These are phyloP conservation scores for Begonia fuchsioides DNA, from an alignment of 306 rosid genomes.

Conservation along the genomic window DNA sequence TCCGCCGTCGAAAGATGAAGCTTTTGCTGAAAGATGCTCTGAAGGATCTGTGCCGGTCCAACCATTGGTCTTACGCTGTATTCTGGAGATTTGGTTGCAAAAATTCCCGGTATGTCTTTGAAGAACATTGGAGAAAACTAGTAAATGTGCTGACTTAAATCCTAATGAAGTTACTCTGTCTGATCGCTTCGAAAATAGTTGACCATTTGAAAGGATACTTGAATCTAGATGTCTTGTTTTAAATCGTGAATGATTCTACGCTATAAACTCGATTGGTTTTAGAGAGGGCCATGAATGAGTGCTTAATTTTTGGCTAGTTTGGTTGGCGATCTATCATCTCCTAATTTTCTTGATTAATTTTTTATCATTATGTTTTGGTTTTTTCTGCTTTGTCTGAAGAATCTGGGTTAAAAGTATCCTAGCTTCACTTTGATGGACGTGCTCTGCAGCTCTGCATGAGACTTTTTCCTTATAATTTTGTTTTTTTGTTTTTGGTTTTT, in stretches of 20 bases:
- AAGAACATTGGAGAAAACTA: background rate
- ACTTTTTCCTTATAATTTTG: background rate
- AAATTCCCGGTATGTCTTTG: constrained; percentile 55
- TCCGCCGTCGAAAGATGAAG: constrained; percentile 33
- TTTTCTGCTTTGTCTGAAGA: constrained; percentile 1
- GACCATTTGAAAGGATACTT: no score
- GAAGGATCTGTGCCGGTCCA: constrained; percentile 46
- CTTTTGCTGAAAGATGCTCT: constrained; percentile 58
- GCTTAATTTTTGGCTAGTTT: background rate
- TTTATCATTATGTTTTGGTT: background rate
- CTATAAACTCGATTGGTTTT: background rate
- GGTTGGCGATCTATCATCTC: background rate
- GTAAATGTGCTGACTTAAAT: constrained; percentile 1
- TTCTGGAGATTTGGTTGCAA: constrained; percentile 92
- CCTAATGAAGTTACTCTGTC: no score
- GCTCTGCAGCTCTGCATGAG: background rate
- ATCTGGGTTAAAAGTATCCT: background rate
- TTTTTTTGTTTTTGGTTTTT: no score
- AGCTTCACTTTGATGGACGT: background rate
- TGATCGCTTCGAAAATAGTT: background rate
- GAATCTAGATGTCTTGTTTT: background rate
- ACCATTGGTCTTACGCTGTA: constrained; percentile 87
- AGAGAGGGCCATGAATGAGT: background rate
- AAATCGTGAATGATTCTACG: background rate
- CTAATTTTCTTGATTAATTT: background rate